phyloP scores from a whole-genome alignment of 2,329 filamentous ascomycete species.

The Trichoderma pleuroti region DNA sequence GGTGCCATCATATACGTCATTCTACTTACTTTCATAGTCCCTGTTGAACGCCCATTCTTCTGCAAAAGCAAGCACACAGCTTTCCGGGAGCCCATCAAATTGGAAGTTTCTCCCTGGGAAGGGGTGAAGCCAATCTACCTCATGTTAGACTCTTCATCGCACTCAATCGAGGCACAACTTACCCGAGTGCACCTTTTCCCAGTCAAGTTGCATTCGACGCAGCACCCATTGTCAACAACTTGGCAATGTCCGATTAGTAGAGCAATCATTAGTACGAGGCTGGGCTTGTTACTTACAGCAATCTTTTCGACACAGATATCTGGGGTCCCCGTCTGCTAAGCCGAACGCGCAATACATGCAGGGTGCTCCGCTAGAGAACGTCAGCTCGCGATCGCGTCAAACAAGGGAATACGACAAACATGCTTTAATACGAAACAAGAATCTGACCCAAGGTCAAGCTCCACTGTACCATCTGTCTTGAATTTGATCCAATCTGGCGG shows the following conservation, averaged over 20 bases:
- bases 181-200: background rate
- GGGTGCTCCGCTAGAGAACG: background rate
- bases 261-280: background rate
- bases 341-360: background rate
- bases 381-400: background rate
- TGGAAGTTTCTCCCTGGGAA: background rate
- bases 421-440: background rate
- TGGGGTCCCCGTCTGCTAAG: background rate
- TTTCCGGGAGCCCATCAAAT: background rate
- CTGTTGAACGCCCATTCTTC: background rate
- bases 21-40: background rate
- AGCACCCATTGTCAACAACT: background rate
- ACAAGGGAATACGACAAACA: background rate
- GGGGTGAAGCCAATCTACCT: background rate
- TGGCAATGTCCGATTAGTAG: background rate
- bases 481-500: no score
- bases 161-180: background rate
- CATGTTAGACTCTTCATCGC: background rate
- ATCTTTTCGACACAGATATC: background rate
- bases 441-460: background rate
- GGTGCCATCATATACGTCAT: background rate
- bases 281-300: background rate
- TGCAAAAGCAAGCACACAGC: background rate
- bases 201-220: background rate
- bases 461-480: no score